Percentiles rank a stretch among this genome's conserved stretches.
phyloP scores from a whole-genome alignment of 2,329 filamentous ascomycete genomes.

The Aspergillus melleus region DNA sequence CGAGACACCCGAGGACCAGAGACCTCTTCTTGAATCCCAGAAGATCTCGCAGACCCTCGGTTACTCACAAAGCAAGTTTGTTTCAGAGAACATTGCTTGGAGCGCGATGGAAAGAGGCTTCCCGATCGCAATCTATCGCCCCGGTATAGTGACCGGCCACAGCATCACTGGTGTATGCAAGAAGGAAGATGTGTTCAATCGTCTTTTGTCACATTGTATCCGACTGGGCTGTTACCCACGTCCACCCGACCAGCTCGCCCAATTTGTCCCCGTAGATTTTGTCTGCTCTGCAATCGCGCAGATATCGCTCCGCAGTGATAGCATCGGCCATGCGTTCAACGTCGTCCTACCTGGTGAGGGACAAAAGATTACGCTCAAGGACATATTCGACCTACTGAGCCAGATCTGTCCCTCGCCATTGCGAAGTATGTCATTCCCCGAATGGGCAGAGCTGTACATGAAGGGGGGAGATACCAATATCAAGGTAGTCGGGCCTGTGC shows the following conservation, averaged over 20 bases:
- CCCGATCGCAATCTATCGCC: slow-evolving; percentile 21
- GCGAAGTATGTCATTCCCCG: not conserved
- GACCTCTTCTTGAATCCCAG: slow-evolving; percentile 1
- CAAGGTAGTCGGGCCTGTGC: not conserved
- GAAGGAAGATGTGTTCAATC: slow-evolving; percentile 15
- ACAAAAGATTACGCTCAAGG: not conserved
- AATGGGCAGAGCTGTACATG: slow-evolving; percentile 1
- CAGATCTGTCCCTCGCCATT: not conserved
- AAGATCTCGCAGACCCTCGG: slow-evolving; percentile 12
- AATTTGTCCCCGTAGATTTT: slow-evolving; percentile 20
- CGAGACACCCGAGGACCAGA: slow-evolving; percentile 9
- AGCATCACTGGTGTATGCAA: slow-evolving; percentile 17
- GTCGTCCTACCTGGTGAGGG: slow-evolving; percentile 14
- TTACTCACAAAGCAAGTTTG: slow-evolving; percentile 22
- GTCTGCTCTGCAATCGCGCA: slow-evolving; percentile 13
- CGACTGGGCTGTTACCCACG: slow-evolving; percentile 15
- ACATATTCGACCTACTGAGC: slow-evolving; percentile 4
- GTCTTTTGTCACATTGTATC: slow-evolving; percentile 18
- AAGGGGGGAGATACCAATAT: not conserved
- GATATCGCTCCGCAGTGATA: slow-evolving; percentile 8
- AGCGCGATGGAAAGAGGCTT: slow-evolving; percentile 18
- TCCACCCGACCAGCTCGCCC: slow-evolving; percentile 6
- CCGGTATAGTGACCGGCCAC: slow-evolving; percentile 18
- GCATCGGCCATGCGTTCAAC: slow-evolving; percentile 20
- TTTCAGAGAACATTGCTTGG: slow-evolving; percentile 20